Conservation (phyloP, 2,329 filamentous ascomycete genomes). For the Bipolaris zeicola region DNA sequence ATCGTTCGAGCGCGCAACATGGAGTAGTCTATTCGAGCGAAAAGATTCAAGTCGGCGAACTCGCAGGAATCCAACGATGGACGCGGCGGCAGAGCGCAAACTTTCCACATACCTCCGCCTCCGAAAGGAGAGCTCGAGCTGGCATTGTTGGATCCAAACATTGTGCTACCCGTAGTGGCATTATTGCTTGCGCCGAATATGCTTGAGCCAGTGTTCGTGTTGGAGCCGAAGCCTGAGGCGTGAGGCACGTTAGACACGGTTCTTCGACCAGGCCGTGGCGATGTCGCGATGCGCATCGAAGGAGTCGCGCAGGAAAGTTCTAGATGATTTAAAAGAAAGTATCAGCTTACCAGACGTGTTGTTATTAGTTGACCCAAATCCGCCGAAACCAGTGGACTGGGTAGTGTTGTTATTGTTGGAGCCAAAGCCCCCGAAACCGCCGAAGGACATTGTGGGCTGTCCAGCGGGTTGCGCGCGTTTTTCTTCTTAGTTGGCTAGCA, state of each 20-base stretch:
- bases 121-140: slow-evolving; percentile 42
- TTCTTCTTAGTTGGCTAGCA: slow-evolving; percentile 21
- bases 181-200: slow-evolving; percentile 43
- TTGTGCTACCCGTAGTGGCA: slow-evolving; percentile 34
- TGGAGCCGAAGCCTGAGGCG: slow-evolving; percentile 50
- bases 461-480: slow-evolving; percentile 32
- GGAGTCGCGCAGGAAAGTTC: slow-evolving; percentile 31
- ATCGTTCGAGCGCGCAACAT: background rate
- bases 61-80: slow-evolving; percentile 14
- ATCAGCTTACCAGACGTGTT: slow-evolving; percentile 58
- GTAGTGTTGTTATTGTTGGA: slow-evolving; percentile 41
- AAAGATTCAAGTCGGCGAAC: background rate
- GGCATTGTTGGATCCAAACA: slow-evolving; percentile 41
- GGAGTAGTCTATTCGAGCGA: background rate
- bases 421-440: slow-evolving; percentile 55
- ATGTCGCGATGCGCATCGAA: slow-evolving; percentile 37
- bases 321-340: slow-evolving; percentile 23
- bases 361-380: slow-evolving; percentile 49
- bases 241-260: slow-evolving; percentile 48
- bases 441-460: slow-evolving; percentile 55
- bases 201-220: slow-evolving; percentile 39
- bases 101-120: slow-evolving; percentile 47
- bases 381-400: slow-evolving; percentile 43
- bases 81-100: slow-evolving; percentile 44
- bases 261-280: slow-evolving; percentile 34